Evolutionary conservation across 1,284 basidiomycete genomes (phyloP).

Genomic region (Mycosarcoma maydis): DNA sequence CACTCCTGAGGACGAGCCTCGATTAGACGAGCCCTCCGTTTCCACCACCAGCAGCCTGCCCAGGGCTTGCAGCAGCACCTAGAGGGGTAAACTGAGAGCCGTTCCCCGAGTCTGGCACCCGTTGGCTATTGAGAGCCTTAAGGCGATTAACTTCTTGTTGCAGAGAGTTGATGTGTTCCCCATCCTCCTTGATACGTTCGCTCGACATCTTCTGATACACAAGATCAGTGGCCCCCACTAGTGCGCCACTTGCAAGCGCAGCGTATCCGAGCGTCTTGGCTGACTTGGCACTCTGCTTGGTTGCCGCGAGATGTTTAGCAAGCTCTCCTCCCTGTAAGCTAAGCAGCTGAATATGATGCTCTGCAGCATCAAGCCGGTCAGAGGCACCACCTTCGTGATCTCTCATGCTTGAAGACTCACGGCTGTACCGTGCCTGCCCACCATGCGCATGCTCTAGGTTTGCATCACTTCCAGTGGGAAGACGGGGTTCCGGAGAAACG

Average conservation of each 20-base stretch:
- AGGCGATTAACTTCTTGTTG: slow-evolving; percentile 5
- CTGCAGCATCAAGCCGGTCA: too few relatives aligned
- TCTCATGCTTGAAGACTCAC: too few relatives aligned
- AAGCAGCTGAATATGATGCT: too few relatives aligned
- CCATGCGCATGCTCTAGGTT: too few relatives aligned
- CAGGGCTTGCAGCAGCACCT: not conserved
- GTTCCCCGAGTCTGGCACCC: not conserved
- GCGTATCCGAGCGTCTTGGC: not conserved
- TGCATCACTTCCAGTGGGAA: too few relatives aligned
- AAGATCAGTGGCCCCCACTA: not conserved
- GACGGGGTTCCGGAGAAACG: too few relatives aligned
- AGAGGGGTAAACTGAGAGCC: not conserved
- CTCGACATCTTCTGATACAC: not conserved
- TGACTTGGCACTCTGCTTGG: not conserved
- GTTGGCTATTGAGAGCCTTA: slow-evolving; percentile 1
- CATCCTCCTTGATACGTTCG: not conserved
- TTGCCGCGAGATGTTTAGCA: too few relatives aligned
- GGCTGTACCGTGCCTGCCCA: too few relatives aligned
- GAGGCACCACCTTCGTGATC: too few relatives aligned
- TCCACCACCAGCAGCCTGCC: not conserved
- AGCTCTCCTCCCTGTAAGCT: too few relatives aligned
- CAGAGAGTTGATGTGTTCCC: not conserved
- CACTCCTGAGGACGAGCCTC: not conserved
- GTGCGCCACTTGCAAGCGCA: not conserved
- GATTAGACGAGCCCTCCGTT: not conserved